Percentiles rank a stretch among this genome's conserved stretches.
These are phyloP conservation scores for Dactylellina sp. DNA, from an alignment of 2,329 filamentous ascomycete species.

Conservation along the genomic window DNA sequence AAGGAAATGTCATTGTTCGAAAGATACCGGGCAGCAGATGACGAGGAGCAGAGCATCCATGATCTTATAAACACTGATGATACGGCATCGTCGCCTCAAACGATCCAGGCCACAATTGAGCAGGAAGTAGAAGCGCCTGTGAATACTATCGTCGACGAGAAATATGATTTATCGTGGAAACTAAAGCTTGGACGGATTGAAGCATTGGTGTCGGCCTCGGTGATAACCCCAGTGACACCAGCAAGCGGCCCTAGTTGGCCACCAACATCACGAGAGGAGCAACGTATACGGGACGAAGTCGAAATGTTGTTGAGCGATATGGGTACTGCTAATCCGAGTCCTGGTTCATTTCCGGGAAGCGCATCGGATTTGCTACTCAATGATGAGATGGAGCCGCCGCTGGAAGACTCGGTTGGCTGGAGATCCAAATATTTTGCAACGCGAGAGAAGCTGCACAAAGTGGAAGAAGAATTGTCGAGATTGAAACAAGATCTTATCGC, in stretches of 20 bases:
- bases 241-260: conserved; percentile 1
- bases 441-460: conserved; percentile 45
- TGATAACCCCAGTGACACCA: conserved; percentile 25
- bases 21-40: conserved; percentile 33
- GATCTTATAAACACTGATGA: conserved; percentile 50
- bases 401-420: conserved; percentile 39
- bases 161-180: conserved; percentile 51
- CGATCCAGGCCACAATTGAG: conserved; percentile 27
- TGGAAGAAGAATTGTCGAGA: conserved; percentile 40
- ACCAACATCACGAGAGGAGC: conserved; percentile 33
- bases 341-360: conserved; percentile 49
- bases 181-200: conserved; percentile 45
- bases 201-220: conserved; percentile 31
- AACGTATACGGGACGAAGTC: conserved; percentile 37
- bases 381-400: conserved; percentile 44
- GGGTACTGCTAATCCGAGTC: conserved; percentile 49
- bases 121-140: conserved; percentile 19
- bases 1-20: conserved; percentile 51
- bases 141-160: conserved; percentile 1
- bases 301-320: conserved; percentile 55
- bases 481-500: conserved; percentile 51
- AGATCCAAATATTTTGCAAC: conserved; percentile 45
- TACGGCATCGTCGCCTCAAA: conserved; percentile 33
- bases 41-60: conserved; percentile 46
- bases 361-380: conserved; percentile 42